Base-by-base conservation (phyloP, 176 grass and related monocot genomes). In the Coix lacrymajobi region DNA sequence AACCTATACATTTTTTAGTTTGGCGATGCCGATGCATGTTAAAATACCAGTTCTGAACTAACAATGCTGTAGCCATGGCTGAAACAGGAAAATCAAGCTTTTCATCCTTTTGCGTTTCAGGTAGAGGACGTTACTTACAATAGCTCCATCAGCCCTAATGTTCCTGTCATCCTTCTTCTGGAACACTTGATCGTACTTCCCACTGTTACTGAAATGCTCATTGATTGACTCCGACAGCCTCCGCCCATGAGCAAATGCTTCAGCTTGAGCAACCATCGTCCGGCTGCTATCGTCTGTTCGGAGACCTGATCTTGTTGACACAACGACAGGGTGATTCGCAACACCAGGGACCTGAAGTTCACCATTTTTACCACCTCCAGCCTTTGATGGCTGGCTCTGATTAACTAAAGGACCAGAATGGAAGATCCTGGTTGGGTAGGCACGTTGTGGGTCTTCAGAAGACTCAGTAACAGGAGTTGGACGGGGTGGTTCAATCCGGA, bases 371-470 rank as follows among this genome's bases (percentile, higher is more conserved):
- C 75, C 93, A 69, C 54, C 48, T 67, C 65, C 85, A 79, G 74
- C 8, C 56, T 94, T 90, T 83, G 85, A 87, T 45, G 84, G 16
- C 28, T 87, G 81, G 77, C 34, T 87, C 34, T 70, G 88, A 78
- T 99, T 91, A 73, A 92, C 93, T 70, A 99, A 75, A 83, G 97
- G 97, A 28, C 97, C 97, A 70, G 97, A 99, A 89, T 94, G 89
- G 11, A 91, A 99, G 29, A 88, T 81, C 73, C 93, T 92, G 67
- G 67, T 81, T 39, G 78, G 48, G 73, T 85, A 81, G 77, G 86
- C 87, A 81, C 6, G 76, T 31, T 71, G 80, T 1, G 89, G 71
- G 36, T 86, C 78, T 71, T 82, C 87, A 52, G 88, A 84, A n/a
- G 31, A 80, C 87, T 94, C 90, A 25, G 80, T 37, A 51, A 78